Evolutionary conservation across 208 protist genomes (phyloP), one percentile per base, ranked within the genome.

Genomic region (Angomonas deanei): DNA sequence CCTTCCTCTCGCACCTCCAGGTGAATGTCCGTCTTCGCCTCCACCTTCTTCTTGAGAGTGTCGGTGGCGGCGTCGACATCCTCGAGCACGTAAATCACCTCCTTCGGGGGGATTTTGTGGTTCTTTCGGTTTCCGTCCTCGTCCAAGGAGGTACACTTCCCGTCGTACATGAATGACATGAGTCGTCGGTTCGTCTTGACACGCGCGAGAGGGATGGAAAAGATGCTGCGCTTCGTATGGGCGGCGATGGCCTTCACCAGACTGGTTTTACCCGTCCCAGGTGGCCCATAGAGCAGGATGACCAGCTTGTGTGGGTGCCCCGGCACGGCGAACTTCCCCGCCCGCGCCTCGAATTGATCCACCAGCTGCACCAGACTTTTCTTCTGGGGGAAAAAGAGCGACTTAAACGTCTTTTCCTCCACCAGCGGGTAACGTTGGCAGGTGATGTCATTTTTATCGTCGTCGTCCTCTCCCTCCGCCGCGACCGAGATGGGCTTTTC

Each of bases 231-330:
- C 11, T 82, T 64, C 15, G 86, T 92, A 64, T 94, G 71, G 50
- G 80, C 73, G 15, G 93, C 90, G 38, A 97, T 80, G 1, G 90
- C 88, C 63, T 96, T 95, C 23, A 96, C 86, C 26, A 96, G 79
- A 64, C 91, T 93, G 46, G 96, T 98, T 66, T 98, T 98, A 19
- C 86, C 94, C 13, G 96, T 98, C 0, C 97, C 97, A 6, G 97
- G 97, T 10, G 96, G 96, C 0, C 97, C 96, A 78, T 97, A 76
- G 15, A 98, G 79, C 36, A 97, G 84, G 46, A 97, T 70, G 42
- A 87, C 78, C 23, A 97, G 66, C 75, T 87, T 85, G 50, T 96
- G 83, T 3, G 90, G 92, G 73, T 91, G 94, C 0, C 88, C 88
- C 0, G 83, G 79, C 1, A 97, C 74, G 21, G 89, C 82, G 67